A percentile compares a stretch with the other conserved stretches of the same genome.
These are phyloP conservation scores for Penicillium sp. DNA, from an alignment of 2,329 filamentous ascomycete species.

Conservation along the genomic window DNA sequence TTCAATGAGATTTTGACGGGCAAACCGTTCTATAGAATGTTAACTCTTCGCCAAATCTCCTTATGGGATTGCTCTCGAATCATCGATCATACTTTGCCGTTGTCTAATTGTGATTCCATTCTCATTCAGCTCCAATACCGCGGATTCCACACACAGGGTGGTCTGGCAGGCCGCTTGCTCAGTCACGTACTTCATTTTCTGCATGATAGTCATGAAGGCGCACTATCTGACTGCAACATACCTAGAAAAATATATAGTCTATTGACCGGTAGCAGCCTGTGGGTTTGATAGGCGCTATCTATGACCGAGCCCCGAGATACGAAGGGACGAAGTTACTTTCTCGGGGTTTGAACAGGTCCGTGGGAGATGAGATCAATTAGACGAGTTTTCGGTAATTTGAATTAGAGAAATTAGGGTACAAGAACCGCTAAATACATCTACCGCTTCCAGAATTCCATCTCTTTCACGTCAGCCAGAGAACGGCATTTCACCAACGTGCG, in stretches of 20 bases:
- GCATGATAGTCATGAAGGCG: neutral
- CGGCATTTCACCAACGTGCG: neutral
- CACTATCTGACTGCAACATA: no score
- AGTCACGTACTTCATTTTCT: neutral
- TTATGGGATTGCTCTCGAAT: neutral
- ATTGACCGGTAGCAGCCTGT: neutral
- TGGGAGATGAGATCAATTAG: neutral
- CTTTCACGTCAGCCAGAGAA: neutral
- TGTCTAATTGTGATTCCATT: neutral
- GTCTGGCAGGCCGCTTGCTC: neutral
- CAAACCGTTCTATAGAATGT: neutral
- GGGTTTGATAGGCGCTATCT: neutral
- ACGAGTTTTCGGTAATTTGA: neutral
- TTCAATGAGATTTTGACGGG: neutral
- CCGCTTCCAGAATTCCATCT: neutral
- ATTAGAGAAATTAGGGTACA: neutral
- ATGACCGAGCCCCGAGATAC: neutral
- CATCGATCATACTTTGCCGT: neutral
- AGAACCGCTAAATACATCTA: neutral
- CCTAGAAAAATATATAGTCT: neutral
- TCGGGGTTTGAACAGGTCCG: neutral
- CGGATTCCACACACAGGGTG: neutral
- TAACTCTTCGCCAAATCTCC: neutral
- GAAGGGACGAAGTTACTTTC: neutral
- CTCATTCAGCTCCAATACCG: neutral